Evolutionary conservation across 805 yeast genomes (phyloP), one percentile per base, ranked within the genome.

Genomic region (Grigorovia transvaalensis): DNA sequence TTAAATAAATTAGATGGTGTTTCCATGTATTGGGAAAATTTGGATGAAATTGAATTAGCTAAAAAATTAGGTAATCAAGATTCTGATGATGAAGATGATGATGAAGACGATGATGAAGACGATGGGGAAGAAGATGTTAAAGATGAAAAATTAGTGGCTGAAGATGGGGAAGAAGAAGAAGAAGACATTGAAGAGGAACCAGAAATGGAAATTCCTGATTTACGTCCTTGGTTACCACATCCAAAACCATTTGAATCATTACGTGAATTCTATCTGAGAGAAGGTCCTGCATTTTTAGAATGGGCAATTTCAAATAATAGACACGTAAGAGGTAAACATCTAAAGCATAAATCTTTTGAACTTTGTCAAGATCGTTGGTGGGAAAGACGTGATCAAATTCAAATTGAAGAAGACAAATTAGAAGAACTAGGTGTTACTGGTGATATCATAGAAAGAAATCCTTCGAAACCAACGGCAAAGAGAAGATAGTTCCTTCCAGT

Each of bases 181-280:
- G 84, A 77, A 45, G 85, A 76, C 44, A 87, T 75, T 13, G 78
- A 65, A 1, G 83, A 74, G 46, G 84, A 74, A 33, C 81, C 74
- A 2, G 84, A 78, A 54, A 82, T 80, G 46, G 87, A 81, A 56
- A 78, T 84, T 58, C 95, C 96, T 17, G 99, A 91, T 68, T 85
- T 84, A 46, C 80, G 96, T 65, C 96, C 99, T 17, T 91, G 96
- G 96, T 75, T 91, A 51, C 97, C 98, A 47, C 97, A 90, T 66
- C 99, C 99, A 40, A 89, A 90, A 63, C 84, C 96, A 7, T 93
- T 91, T 61, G 98, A 91, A 71, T 71, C 80, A 1, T 73, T 91
- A 54, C 81, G 96, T 58, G 82, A 80, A 1, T 91, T 91, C 71
- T 91, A 93, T 66, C 72, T 84, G 20, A 83, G 96, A 62, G 81